Evolutionary conservation across 129 eudicot genomes (phyloP).

Genomic region (Tagetes erecta): DNA sequence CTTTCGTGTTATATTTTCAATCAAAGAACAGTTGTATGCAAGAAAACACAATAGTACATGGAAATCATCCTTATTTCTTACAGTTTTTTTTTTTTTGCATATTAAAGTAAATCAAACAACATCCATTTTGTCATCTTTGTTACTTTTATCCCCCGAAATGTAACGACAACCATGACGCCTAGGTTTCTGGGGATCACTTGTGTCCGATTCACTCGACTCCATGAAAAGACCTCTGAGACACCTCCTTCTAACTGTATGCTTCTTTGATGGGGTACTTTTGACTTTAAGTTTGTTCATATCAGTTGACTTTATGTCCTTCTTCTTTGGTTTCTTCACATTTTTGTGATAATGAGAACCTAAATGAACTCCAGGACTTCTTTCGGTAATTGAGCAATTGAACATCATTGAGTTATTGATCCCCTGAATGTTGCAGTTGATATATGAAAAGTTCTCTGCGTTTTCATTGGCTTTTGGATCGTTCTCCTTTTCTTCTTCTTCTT

Average conservation of each 20-base stretch:
- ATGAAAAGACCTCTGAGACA: constrained; percentile 62
- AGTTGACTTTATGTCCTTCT: constrained; percentile 15
- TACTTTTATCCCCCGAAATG: constrained; percentile 39
- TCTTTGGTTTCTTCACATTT: constrained; percentile 18
- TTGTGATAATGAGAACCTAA: constrained; percentile 34
- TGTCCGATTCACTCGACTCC: constrained; percentile 65
- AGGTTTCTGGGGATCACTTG: constrained; percentile 63
- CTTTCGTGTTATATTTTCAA: background rate
- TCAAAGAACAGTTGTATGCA: background rate
- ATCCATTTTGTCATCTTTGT: constrained; percentile 37
- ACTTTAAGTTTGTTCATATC: constrained; percentile 43
- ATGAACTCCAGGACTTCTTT: constrained; percentile 73
- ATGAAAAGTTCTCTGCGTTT: constrained; percentile 36
- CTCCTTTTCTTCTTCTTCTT: constrained; percentile 37
- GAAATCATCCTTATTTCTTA: constrained; percentile 24
- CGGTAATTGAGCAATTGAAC: constrained; percentile 52
- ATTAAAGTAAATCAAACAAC: constrained; percentile 32
- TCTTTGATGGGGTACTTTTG: constrained; percentile 36
- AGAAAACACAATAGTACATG: constrained; percentile 17
- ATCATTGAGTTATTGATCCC: constrained; percentile 75
- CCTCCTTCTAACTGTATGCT: constrained; percentile 49
- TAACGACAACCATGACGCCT: constrained; percentile 78
- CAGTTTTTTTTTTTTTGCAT: background rate
- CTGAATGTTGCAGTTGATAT: constrained; percentile 69
- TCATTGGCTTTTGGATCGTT: constrained; percentile 29